Conservation (phyloP, 106 monocot species). For the Dendrobium chrysotoxum region DNA sequence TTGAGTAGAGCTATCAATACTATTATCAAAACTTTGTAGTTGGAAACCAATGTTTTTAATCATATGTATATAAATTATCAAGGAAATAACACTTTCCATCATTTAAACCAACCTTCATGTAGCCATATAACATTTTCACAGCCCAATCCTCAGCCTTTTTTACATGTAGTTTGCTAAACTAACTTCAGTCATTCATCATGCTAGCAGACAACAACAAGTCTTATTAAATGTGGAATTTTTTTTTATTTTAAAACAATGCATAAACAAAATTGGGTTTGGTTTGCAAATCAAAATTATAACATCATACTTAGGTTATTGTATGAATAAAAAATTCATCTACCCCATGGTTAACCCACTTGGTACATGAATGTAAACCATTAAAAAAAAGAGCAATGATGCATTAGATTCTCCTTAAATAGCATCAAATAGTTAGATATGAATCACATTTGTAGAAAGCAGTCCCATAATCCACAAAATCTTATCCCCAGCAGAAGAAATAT, state of each 20-base stretch:
- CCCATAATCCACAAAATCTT: too few species aligned
- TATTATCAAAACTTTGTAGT: not conserved
- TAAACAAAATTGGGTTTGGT: not conserved
- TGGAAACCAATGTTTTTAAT: not conserved
- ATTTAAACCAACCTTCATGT: not conserved
- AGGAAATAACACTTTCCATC: not conserved
- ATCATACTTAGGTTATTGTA: slow-evolving; percentile 4
- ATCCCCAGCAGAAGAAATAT: not conserved
- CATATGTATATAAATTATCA: not conserved
- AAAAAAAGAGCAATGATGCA: not conserved
- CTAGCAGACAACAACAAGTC: not conserved
- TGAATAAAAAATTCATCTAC: not conserved
- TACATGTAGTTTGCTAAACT: too few species aligned
- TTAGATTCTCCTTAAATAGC: not conserved
- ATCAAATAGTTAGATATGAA: not conserved
- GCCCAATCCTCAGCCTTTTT: too few species aligned
- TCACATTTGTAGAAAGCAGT: not conserved
- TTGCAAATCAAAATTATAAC: too few species aligned
- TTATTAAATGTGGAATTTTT: not conserved
- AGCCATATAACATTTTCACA: too few species aligned
- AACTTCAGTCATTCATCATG: too few species aligned
- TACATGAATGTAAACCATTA: not conserved
- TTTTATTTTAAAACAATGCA: not conserved
- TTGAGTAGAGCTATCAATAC: not conserved
- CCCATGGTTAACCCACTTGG: not conserved